These are phyloP conservation scores for Haplographium delicatum DNA, from an alignment of 495 filamentous ascomycete genomes.

Conservation along the genomic window DNA sequence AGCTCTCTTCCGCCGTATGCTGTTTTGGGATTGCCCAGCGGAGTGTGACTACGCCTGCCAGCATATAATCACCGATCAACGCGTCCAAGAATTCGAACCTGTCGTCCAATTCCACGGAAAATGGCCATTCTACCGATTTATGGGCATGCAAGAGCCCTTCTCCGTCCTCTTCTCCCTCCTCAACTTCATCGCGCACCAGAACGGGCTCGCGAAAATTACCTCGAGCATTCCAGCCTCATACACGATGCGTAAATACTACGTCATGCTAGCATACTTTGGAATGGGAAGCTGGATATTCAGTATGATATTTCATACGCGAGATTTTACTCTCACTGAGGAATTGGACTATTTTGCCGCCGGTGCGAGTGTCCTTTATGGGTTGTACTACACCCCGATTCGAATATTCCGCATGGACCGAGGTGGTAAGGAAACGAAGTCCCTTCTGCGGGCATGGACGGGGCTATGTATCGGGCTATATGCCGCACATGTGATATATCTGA, in stretches of 20 bases:
- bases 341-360: slow-evolving; percentile 95
- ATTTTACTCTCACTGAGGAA: slow-evolving; percentile 83
- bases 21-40: slow-evolving; percentile 74
- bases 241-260: slow-evolving; percentile 74
- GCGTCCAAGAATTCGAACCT: slow-evolving; percentile 57
- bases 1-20: slow-evolving; percentile 65
- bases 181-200: slow-evolving; percentile 83
- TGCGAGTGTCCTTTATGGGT: slow-evolving; percentile 81
- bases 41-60: slow-evolving; percentile 99
- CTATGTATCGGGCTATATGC: slow-evolving; percentile 67
- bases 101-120: slow-evolving; percentile 97
- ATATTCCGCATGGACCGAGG: slow-evolving; percentile 74
- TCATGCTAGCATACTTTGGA: slow-evolving; percentile 73
- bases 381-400: slow-evolving; percentile 77
- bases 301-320: slow-evolving; percentile 84
- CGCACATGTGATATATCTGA: slow-evolving; percentile 78
- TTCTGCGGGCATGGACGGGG: slow-evolving; percentile 68
- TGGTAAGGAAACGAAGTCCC: slow-evolving; percentile 46
- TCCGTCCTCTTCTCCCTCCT: slow-evolving; percentile 88
- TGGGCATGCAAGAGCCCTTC: slow-evolving; percentile 93
- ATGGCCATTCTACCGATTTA: slow-evolving; percentile 89
- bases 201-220: slow-evolving; percentile 66
- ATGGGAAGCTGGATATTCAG: slow-evolving; percentile 81
- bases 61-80: slow-evolving; percentile 78
- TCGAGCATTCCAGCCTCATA: slow-evolving; percentile 65